Base-by-base conservation (phyloP, 1,284 basidiomycete species). In the Amylostereum chailletii region DNA sequence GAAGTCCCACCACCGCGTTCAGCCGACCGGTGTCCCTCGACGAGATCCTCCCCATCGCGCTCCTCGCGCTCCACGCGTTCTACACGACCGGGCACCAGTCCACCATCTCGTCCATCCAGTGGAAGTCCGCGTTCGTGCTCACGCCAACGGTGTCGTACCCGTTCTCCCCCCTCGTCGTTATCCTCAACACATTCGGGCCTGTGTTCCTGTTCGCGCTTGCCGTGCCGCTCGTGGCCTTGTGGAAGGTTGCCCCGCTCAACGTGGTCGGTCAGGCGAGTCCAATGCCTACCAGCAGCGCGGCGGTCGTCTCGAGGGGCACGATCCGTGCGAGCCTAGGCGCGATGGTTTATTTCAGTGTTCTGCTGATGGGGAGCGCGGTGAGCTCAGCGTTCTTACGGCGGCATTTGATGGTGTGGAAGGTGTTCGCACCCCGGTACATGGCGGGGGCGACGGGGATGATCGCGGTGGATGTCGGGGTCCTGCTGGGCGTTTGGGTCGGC, bases 371-470 rank as follows among this genome's bases (percentile, higher is more conserved):
- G 2, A 80, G 81, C 6, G 83, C 90, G 3, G 65, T 81, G 4
- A 86, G 83, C 52, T 84, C 92, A 0, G 86, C 87, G 2, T 78
- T 82, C 61, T 71, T 98, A 49, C 68, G 93, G 50, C 66, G 95
- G 39, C 96, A 99, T 66, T 66, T 99, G 57, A 98, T 99, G 94
- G 93, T 98, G 36, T 99, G 95, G 93, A 98, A 98, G 68, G 86
- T 97, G 4, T 99, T 98, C 63, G 94, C 94, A 32, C 96, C 96
- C 46, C 72, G 94, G 52, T 95, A 94, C 63, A 94, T 97, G 85
- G 64, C 81, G 10, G 86, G 79, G 0, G 87, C 76, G 0, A 62
- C 72, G 3, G 69, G 70, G 11, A 57, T 86, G 32, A 36, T 80
- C 3, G 72, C 70, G 2, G 73, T 83, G 2, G 85, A 87, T 64